phyloP scores from a whole-genome alignment of 164 flowering plant genomes.

The Nymphaea colorata region DNA sequence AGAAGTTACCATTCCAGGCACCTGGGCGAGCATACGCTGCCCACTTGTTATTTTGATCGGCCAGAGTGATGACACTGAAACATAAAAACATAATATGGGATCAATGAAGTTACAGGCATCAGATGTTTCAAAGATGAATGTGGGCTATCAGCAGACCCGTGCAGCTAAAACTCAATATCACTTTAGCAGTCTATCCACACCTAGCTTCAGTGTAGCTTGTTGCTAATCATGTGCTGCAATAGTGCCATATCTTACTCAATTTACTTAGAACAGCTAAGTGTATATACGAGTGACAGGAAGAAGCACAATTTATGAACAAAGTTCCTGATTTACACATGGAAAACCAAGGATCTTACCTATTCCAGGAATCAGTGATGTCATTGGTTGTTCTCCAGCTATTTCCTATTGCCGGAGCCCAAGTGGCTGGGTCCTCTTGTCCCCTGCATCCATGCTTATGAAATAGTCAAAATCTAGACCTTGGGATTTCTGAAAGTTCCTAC shows the following conservation, averaged over 20 bases:
- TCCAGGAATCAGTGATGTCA: constrained; percentile 56
- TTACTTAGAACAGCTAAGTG: background rate
- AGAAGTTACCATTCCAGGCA: constrained; percentile 81
- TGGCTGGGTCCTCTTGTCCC: constrained; percentile 63
- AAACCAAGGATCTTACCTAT: constrained; percentile 15
- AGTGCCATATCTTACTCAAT: background rate
- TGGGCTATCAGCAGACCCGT: background rate
- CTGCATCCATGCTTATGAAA: constrained; percentile 8
- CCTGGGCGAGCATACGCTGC: constrained; percentile 77
- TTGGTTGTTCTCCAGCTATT: constrained; percentile 76
- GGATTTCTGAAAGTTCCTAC: background rate
- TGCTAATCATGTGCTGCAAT: background rate
- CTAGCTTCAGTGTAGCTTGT: background rate
- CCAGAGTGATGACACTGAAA: constrained; percentile 61
- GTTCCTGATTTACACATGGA: background rate
- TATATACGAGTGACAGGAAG: background rate
- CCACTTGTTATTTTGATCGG: constrained; percentile 64
- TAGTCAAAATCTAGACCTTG: background rate
- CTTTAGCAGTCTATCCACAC: background rate
- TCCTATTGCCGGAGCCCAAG: constrained; percentile 48
- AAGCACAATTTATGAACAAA: background rate
- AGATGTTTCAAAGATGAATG: background rate
- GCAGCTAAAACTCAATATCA: background rate
- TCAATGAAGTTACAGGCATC: too few relatives aligned
- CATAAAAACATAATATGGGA: too few relatives aligned